A percentile compares a stretch with the other conserved stretches of the same genome.
Evolutionary conservation across 306 rosid species (phyloP).

Genomic region (Carpinus viminea): DNA sequence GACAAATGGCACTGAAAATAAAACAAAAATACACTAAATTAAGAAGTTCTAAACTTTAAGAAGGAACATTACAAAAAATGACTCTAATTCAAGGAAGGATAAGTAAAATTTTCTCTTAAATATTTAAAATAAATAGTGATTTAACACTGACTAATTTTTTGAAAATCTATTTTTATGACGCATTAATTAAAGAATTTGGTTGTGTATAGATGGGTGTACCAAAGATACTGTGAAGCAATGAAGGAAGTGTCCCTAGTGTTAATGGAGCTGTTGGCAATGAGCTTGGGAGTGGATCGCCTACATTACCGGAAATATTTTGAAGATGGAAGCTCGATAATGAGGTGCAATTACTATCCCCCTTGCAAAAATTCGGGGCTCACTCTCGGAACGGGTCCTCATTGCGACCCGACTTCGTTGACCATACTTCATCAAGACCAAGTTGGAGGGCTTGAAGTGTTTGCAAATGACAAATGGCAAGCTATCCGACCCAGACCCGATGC

Average conservation of each 20-base stretch:
- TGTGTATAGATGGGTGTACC: slow-evolving; percentile 53
- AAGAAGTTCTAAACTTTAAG: too few relatives aligned
- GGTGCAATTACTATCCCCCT: slow-evolving; percentile 78
- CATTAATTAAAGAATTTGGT: neutral
- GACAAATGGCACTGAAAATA: too few relatives aligned
- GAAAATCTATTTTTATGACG: too few relatives aligned
- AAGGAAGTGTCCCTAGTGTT: slow-evolving; percentile 40
- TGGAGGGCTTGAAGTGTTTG: slow-evolving; percentile 68
- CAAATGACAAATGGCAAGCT: slow-evolving; percentile 55
- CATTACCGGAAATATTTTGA: slow-evolving; percentile 52
- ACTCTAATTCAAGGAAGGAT: too few relatives aligned
- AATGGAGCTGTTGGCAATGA: slow-evolving; percentile 66
- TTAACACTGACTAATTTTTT: too few relatives aligned
- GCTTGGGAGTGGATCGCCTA: slow-evolving; percentile 59
- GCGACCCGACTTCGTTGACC: slow-evolving; percentile 77
- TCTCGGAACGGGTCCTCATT: slow-evolving; percentile 79
- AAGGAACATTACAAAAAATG: too few relatives aligned
- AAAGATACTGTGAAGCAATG: slow-evolving; percentile 74
- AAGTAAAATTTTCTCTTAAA: too few relatives aligned
- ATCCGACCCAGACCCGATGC: slow-evolving; percentile 68
- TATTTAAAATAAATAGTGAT: too few relatives aligned
- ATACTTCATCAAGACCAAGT: slow-evolving; percentile 85
- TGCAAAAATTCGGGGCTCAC: slow-evolving; percentile 56
- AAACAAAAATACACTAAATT: too few relatives aligned
- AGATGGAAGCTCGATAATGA: slow-evolving; percentile 73